Evolutionary conservation across 2,329 filamentous ascomycete genomes (phyloP), one percentile per base, ranked within the genome.

Genomic region (Fusarium xylarioides): DNA sequence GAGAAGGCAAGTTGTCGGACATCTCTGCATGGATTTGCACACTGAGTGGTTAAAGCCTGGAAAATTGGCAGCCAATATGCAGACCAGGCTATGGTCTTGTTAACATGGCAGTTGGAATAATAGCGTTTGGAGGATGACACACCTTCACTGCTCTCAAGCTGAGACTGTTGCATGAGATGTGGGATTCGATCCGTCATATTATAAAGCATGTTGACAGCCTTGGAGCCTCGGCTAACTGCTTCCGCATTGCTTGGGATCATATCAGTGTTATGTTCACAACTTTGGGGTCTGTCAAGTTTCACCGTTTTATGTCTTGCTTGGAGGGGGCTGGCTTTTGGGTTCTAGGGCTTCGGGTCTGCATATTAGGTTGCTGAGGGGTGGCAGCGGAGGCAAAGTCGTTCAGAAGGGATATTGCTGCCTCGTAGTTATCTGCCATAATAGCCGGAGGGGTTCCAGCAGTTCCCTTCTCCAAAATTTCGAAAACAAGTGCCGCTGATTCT

Each of bases 31-130:
- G 95, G 95, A 80, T 98, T 99, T 60, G 94, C 93, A 82, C 95
- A 98, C 83, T 99, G 96, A 9, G 90, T 91, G 7, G 93, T 96
- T 23, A 99, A 85, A 11, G 94, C 93, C 75, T 94, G 91, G 82
- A 99, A 96, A 32, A 99, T 95, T 4, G 95, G 96, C 19, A 95
- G 91, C 96, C 96, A 99, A 81, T 99, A 99, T 14, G 96, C 94
- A 56, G 94, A 95, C 96, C 96, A 99, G 19, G 96, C 96, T 93
- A 18, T 71, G 52, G 19, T 11, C 28, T 38, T n/a, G 35, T 80
- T 42, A 78, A 54, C 38, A 46, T 54, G 26, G n/a, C 18, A n/a
- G 11, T 43, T 23, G 19, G 10, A 26, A n/a, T 4, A 16, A 56
- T n/a, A 21, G 21, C 35, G 7, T 21, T n/a, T 19, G 6, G 23